phyloP scores from a whole-genome alignment of 768 basidiomycete species.

The Lactifluus echinatus region DNA sequence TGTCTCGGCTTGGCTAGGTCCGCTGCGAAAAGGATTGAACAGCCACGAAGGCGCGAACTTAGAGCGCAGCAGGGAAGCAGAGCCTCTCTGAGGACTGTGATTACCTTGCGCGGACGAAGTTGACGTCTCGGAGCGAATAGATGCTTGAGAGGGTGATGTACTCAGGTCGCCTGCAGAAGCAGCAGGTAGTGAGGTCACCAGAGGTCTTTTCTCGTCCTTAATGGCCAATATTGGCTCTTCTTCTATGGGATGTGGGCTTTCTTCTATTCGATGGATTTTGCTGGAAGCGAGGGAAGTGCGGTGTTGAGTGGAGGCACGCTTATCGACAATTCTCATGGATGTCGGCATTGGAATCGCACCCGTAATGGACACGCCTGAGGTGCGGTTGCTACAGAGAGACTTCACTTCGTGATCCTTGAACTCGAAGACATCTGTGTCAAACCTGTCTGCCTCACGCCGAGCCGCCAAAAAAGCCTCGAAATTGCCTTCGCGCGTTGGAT shows the following conservation, averaged over 20 bases:
- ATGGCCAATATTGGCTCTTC: slow-evolving; percentile 41
- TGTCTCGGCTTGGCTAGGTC: slow-evolving; percentile 54
- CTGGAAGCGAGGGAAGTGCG: slow-evolving; percentile 41
- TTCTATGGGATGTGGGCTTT: slow-evolving; percentile 48
- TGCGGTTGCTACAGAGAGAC: slow-evolving; percentile 26
- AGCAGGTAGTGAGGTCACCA: slow-evolving; percentile 15
- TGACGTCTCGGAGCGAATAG: slow-evolving; percentile 48
- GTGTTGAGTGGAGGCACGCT: slow-evolving; percentile 29
- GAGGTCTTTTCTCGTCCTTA: slow-evolving; percentile 19
- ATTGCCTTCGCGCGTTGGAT: slow-evolving; percentile 18
- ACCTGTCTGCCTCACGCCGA: slow-evolving; percentile 57
- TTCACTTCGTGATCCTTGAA: slow-evolving; percentile 34
- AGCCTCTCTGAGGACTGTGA: slow-evolving; percentile 7
- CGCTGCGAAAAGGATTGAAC: slow-evolving; percentile 65
- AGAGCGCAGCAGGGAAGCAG: slow-evolving; percentile 35
- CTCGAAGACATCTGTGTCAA: slow-evolving; percentile 64
- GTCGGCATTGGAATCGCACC: slow-evolving; percentile 4
- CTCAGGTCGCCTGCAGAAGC: slow-evolving; percentile 30
- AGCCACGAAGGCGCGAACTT: slow-evolving; percentile 73
- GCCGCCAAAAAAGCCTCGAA: slow-evolving; percentile 23
- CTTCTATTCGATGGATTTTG: slow-evolving; percentile 59
- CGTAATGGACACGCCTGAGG: slow-evolving; percentile 34
- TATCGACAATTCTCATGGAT: slow-evolving; percentile 15
- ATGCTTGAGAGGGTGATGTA: slow-evolving; percentile 59
- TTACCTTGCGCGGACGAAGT: slow-evolving; percentile 23